Evolutionary conservation across 2,329 filamentous ascomycete species (phyloP).

Genomic region (Aspergillus brunneoviolaceus): DNA sequence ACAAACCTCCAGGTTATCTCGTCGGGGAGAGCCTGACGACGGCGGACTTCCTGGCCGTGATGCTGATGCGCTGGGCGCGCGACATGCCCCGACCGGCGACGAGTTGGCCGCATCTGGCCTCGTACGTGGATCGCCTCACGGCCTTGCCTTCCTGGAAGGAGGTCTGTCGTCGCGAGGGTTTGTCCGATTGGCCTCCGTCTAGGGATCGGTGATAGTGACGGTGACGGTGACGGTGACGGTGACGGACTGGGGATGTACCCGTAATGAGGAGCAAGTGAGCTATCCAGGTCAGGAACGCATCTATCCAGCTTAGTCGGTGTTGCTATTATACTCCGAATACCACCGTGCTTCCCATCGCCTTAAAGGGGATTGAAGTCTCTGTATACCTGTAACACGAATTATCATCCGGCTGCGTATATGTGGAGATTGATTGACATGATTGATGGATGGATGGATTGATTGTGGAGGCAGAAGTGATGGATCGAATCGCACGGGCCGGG

Average conservation of each 20-base stretch:
- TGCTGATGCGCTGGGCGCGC: neutral
- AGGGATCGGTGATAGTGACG: neutral
- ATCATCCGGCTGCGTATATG: neutral
- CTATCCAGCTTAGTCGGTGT: neutral
- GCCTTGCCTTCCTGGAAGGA: neutral
- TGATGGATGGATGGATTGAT: neutral
- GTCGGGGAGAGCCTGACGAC: neutral
- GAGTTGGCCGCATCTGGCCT: neutral
- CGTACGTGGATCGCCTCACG: neutral
- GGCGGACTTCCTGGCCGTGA: neutral
- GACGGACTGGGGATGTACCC: neutral
- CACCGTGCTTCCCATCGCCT: neutral
- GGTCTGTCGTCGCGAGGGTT: neutral
- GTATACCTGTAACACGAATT: neutral
- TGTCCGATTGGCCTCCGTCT: neutral
- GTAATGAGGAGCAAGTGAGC: neutral
- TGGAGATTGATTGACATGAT: neutral
- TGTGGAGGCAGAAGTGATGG: neutral
- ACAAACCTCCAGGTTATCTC: neutral
- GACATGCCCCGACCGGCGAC: neutral
- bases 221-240: neutral
- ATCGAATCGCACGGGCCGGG: neutral
- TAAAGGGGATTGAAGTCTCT: neutral
- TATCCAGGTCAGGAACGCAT: neutral
- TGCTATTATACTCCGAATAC: no score